Evolutionary conservation across 139 green algal genomes (phyloP), one percentile per base, ranked within the genome.

Genomic region (Tetraselmis striata): DNA sequence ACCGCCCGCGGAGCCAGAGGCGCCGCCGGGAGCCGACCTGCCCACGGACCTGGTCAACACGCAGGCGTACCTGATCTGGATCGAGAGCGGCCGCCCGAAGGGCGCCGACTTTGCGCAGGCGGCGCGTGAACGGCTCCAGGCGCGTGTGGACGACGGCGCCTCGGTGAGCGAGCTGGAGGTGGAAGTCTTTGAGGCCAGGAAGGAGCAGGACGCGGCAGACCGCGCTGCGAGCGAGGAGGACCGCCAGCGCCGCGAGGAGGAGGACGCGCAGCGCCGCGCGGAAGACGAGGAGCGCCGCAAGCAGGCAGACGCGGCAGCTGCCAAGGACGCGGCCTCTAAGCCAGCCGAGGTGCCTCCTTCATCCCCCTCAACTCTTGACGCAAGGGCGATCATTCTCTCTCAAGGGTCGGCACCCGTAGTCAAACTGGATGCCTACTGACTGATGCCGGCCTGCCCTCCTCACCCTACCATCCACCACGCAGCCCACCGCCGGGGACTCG

Each of bases 31-130:
- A 5, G 11, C 45, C 81, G 31, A 79, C 74, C 28, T 93, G 30
- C 91, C 91, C 1, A 85, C 90, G 32, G 86, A 90, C 67, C 80
- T 95, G 83, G 80, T 98, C 0, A 84, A 82, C 26, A 76, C 96
- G 31, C 89, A 96, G 84, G 93, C 94, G 0, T 98, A 95, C 87
- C 59, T 95, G 1, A 85, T 97, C 86, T 98, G 94, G 94, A 93
- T 97, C 84, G 32, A 90, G 76, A 88, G 88, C 1, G 94, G 94
- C 32, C 92, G 91, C 81, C 94, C 93, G 2, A 88, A 96, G n/a
- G 93, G 92, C 29, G 93, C 92, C 0, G 79, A 83, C 31, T 93
- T 93, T 87, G 84, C 82, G 25, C 75, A 78, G 26, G 31, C 80
- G n/a, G 92, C 90, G 2, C 84, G 83, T 29, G 75, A 83, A 24